Evolutionary conservation across 164 flowering plant genomes (phyloP), one percentile per base, ranked within the genome.

Genomic region (Chloranthus sessilifolius): DNA sequence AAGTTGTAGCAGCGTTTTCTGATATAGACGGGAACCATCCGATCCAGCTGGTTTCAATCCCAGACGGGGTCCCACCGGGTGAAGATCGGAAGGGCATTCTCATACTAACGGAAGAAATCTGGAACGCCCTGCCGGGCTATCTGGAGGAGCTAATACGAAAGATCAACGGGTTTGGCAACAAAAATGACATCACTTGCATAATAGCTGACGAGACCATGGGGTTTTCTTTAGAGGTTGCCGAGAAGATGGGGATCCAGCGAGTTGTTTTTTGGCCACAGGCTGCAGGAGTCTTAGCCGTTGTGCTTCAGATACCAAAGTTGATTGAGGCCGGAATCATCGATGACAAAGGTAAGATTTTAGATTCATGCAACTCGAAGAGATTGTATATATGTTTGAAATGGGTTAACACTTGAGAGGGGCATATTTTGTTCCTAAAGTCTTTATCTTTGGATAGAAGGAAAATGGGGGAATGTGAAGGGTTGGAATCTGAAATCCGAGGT

Each of bases 21-120:
- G 7, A 26, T 2, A 51, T 11, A 19, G 43, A n/a, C 10, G 19
- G 31, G 12, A n/a, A n/a, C n/a, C n/a, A n/a, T n/a, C n/a, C n/a
- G n/a, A 49, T 68, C 29, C 29, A 20, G n/a, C 48, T 76, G 3
- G 67, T 66, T 2, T 47, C 60, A 1, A 47, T 62, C 11, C 48
- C 64, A 3, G 63, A 58, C 26, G 67, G 57, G 15, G 4, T 44
- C 14, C 23, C 20, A n/a, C n/a, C 46, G 9, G 46, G 16, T 20
- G 28, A 48, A 8, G 47, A 50, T 8, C 29, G 49, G 29, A 43
- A 38, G 3, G 35, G 27, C 27, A 5, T 50, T 9, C 22, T 26
- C 7, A 25, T 24, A 34, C 10, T 37, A 22, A 1, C 7, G 15
- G 27, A 44, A 4, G 12, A 40, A 3, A 53, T 61, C 5, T 22